These are phyloP conservation scores for Backusella parvicylindrica DNA, from an alignment of 192 early-diverging fungal genomes.

Conservation along the genomic window DNA sequence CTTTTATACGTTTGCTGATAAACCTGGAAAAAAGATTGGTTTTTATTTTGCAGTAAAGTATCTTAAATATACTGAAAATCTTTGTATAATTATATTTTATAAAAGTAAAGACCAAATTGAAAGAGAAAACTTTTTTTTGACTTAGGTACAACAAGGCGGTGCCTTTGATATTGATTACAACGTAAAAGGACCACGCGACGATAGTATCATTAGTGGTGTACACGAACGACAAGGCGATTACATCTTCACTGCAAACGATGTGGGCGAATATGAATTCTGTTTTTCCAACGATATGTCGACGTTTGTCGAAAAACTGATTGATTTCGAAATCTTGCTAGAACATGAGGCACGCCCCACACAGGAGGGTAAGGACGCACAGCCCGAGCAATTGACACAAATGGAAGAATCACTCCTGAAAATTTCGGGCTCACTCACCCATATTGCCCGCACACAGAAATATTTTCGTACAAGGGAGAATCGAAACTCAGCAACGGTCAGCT, in stretches of 20 bases:
- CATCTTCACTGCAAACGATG: conserved; percentile 80
- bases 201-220: conserved; percentile 68
- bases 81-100: too few relatives aligned
- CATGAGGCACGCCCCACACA: conserved; percentile 61
- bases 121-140: not conserved
- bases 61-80: not conserved
- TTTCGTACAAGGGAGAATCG: conserved; percentile 89
- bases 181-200: conserved; percentile 72
- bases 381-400: conserved; percentile 53
- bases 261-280: conserved; percentile 94
- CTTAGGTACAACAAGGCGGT: conserved; percentile 95
- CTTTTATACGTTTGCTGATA: conserved; percentile 78
- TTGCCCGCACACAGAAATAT: conserved; percentile 83
- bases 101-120: not conserved
- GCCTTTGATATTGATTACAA: conserved; percentile 96
- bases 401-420: conserved; percentile 59
- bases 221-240: conserved; percentile 94
- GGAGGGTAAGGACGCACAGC: conserved; percentile 33
- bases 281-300: conserved; percentile 95
- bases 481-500: conserved; percentile 85
- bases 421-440: conserved; percentile 57
- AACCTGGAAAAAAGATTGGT: conserved; percentile 85
- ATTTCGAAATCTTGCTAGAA: conserved; percentile 93
- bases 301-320: conserved; percentile 92
- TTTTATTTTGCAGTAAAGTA: conserved; percentile 94